Percentiles rank a stretch among this genome's conserved stretches.
Evolutionary conservation across 495 filamentous ascomycete species (phyloP).

Genomic region (Neurospora sp.): DNA sequence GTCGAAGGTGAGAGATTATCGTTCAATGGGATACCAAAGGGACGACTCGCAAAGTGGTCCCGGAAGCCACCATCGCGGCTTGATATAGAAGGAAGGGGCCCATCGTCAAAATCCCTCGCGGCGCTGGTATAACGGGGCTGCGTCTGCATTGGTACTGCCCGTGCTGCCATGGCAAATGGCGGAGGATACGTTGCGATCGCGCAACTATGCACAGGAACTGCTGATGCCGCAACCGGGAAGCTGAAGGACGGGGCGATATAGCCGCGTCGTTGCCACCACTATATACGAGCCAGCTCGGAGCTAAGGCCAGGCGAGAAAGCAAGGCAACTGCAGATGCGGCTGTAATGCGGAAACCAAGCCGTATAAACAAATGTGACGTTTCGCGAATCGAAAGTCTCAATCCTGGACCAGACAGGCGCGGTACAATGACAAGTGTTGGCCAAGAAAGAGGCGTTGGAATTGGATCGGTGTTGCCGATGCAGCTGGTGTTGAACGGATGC

Average conservation of each 20-base stretch:
- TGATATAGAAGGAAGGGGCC: slow-evolving; percentile 23
- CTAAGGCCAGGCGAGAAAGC: neutral
- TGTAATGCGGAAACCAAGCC: neutral
- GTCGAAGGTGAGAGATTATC: slow-evolving; percentile 20
- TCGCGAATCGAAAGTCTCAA: neutral
- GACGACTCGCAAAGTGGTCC: slow-evolving; percentile 8
- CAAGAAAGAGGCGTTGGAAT: neutral
- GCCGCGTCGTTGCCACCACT: neutral
- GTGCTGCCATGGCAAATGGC: neutral
- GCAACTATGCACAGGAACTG: neutral
- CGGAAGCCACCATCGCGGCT: slow-evolving; percentile 10
- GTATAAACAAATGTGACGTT: neutral
- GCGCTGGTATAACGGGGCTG: neutral
- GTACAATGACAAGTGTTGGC: neutral
- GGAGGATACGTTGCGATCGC: neutral
- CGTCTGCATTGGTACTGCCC: neutral
- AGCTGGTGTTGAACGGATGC: neutral
- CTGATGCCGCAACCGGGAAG: neutral
- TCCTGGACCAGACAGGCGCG: neutral
- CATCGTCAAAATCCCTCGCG: slow-evolving; percentile 8
- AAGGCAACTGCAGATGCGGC: neutral
- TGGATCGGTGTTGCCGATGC: neutral
- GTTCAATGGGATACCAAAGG: slow-evolving; percentile 11
- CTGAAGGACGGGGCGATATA: neutral
- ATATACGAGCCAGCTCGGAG: neutral